Conservation (phyloP, 2,329 filamentous ascomycete genomes). For the Eurotiales sp. region DNA sequence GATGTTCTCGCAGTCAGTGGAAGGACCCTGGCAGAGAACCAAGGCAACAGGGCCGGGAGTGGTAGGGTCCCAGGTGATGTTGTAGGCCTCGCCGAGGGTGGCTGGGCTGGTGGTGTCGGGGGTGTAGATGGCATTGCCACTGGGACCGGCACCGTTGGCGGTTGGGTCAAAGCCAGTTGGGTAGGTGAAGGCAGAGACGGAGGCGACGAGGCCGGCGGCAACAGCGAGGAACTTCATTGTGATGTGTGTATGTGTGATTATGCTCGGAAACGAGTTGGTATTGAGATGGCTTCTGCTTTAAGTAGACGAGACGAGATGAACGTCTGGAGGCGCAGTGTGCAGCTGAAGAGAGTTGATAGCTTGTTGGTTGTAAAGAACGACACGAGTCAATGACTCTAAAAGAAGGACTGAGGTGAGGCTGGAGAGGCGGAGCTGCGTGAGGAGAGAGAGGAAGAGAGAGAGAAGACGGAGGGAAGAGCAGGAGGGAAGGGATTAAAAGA, state of each 20-base stretch:
- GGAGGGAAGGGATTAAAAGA: not conserved
- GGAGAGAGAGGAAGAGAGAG: not conserved
- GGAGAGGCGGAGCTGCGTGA: not conserved
- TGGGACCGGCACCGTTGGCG: conserved; percentile 27
- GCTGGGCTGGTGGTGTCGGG: conserved; percentile 53
- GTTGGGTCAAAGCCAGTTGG: conserved; percentile 25
- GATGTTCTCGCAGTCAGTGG: conserved; percentile 51
- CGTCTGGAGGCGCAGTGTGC: not conserved
- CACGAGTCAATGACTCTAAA: conserved; percentile 14
- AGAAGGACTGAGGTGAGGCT: conserved; percentile 13
- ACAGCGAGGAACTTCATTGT: conserved; percentile 40
- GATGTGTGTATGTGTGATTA: conserved; percentile 10
- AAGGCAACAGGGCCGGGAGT: conserved; percentile 48
- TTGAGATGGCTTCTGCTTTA: too few species aligned
- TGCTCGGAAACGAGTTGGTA: too few species aligned
- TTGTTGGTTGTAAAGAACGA: conserved; percentile 12
- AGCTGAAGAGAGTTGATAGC: not conserved
- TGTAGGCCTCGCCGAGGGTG: conserved; percentile 53
- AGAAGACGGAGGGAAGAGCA: not conserved
- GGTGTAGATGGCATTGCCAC: conserved; percentile 53
- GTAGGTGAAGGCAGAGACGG: conserved; percentile 34
- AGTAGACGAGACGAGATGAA: too few species aligned
- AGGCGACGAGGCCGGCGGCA: conserved; percentile 36
- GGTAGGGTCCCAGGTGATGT: conserved; percentile 55
- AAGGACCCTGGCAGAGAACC: conserved; percentile 57